A percentile compares a stretch with the other conserved stretches of the same genome.
phyloP scores from a whole-genome alignment of 805 yeast species.

The Jamesozyma rosinii region DNA sequence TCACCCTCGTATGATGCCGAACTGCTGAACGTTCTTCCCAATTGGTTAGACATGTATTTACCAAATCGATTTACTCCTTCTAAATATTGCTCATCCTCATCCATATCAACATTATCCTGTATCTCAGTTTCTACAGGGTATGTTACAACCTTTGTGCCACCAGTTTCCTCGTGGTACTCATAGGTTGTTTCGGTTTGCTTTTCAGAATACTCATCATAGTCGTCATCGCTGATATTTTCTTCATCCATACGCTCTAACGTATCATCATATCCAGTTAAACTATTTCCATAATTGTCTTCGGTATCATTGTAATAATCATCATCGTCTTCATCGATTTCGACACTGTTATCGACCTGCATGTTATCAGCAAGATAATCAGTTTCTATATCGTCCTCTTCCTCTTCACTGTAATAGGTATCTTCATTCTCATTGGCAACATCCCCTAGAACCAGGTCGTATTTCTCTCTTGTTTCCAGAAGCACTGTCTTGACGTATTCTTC shows the following conservation, averaged over 20 bases:
- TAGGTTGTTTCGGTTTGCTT: slow-evolving; percentile 27
- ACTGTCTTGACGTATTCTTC: slow-evolving; percentile 72
- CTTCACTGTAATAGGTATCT: slow-evolving; percentile 52
- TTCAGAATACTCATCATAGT: slow-evolving; percentile 37
- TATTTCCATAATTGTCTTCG: slow-evolving; percentile 2
- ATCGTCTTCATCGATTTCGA: slow-evolving; percentile 9
- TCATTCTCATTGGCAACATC: slow-evolving; percentile 40
- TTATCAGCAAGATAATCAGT: slow-evolving; percentile 48
- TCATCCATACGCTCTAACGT: slow-evolving; percentile 26
- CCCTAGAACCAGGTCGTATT: slow-evolving; percentile 88
- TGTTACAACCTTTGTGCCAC: slow-evolving; percentile 28
- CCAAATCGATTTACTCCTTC: slow-evolving; percentile 18
- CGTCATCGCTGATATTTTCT: slow-evolving; percentile 41
- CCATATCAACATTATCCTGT: slow-evolving; percentile 14
- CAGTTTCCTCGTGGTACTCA: slow-evolving; percentile 30
- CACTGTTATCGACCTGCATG: slow-evolving; percentile 29
- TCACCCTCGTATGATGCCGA: not conserved
- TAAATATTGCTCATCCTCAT: slow-evolving; percentile 5
- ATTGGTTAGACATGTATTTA: slow-evolving; percentile 24
- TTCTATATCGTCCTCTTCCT: slow-evolving; percentile 24
- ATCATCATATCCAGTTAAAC: not conserved
- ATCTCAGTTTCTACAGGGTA: slow-evolving; percentile 29
- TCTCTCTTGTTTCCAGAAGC: slow-evolving; percentile 80
- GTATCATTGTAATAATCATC: slow-evolving; percentile 8
- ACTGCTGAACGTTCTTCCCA: slow-evolving; percentile 16